phyloP scores from a whole-genome alignment of 345 rosid genomes.

The Eucalyptus regnans region DNA sequence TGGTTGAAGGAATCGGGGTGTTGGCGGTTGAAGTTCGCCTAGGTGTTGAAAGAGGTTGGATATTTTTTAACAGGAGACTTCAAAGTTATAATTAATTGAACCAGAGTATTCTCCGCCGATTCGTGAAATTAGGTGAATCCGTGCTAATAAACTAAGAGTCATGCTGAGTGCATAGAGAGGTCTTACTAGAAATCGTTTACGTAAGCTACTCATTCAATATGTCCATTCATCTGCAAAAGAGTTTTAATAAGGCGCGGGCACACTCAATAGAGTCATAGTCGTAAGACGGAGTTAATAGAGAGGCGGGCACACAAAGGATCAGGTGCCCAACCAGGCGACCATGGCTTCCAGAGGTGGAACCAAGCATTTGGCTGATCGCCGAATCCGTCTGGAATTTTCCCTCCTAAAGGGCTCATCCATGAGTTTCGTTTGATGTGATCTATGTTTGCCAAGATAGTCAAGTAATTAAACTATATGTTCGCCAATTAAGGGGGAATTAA shows the following conservation, averaged over 20 bases:
- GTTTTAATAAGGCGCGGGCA: background rate
- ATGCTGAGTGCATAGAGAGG: background rate
- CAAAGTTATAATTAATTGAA: background rate
- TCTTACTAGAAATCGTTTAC: background rate
- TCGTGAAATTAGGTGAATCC: background rate
- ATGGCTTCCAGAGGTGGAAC: background rate
- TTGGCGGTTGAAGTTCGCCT: background rate
- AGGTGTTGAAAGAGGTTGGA: background rate
- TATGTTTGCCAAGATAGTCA: background rate
- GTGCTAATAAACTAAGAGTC: background rate
- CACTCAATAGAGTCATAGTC: background rate
- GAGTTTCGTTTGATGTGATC: background rate
- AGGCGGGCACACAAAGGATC: background rate
- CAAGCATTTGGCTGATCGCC: background rate
- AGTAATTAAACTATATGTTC: background rate
- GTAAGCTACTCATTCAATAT: background rate
- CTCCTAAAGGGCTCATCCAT: background rate
- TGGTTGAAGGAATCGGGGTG: background rate
- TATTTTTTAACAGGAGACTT: background rate
- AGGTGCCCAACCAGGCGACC: background rate
- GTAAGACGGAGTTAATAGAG: background rate
- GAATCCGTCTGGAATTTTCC: rapidly evolving
- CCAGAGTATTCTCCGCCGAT: background rate
- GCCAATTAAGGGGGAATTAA: background rate
- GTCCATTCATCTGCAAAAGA: background rate